Conservation (phyloP, 2,329 filamentous ascomycete species). For the Bipolaris gigantea region DNA sequence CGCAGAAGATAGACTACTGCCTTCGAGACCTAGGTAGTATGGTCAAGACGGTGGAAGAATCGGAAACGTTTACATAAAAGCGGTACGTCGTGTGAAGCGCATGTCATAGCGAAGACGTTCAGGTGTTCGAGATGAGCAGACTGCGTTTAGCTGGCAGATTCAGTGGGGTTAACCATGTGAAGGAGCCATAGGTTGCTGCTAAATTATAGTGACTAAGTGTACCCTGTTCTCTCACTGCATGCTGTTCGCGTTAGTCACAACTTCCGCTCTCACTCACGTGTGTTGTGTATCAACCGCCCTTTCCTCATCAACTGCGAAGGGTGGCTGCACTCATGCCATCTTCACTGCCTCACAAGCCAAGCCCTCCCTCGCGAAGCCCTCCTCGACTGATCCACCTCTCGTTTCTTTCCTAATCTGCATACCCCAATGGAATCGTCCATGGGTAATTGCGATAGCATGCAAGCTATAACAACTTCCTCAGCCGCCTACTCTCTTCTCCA, state of each 20-base stretch:
- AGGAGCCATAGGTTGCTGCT: neutral
- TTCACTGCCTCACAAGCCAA: conserved; percentile 12
- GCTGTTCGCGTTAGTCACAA: neutral
- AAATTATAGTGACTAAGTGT: neutral
- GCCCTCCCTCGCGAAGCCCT: conserved; percentile 14
- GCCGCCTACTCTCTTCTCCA: conserved; percentile 13
- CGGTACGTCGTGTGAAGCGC: neutral
- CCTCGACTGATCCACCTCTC: conserved; percentile 3
- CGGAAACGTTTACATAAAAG: neutral
- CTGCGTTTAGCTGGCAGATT: neutral
- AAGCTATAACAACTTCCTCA: conserved; percentile 26
- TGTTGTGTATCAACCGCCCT: neutral
- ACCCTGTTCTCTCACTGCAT: neutral
- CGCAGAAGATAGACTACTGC: conserved; percentile 26
- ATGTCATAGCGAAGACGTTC: conserved; percentile 32
- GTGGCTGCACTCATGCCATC: conserved; percentile 9
- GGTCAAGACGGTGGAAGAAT: neutral
- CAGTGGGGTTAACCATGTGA: neutral
- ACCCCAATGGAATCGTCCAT: neutral
- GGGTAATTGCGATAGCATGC: conserved; percentile 28
- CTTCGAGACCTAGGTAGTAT: too few relatives aligned
- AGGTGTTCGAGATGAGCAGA: neutral
- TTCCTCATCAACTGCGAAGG: neutral
- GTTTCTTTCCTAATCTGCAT: conserved; percentile 18
- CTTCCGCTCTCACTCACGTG: neutral